Percentiles rank a stretch among this genome's conserved stretches.
Evolutionary conservation across 1,284 basidiomycete genomes (phyloP).

Genomic region (Cryptococcus sp.): DNA sequence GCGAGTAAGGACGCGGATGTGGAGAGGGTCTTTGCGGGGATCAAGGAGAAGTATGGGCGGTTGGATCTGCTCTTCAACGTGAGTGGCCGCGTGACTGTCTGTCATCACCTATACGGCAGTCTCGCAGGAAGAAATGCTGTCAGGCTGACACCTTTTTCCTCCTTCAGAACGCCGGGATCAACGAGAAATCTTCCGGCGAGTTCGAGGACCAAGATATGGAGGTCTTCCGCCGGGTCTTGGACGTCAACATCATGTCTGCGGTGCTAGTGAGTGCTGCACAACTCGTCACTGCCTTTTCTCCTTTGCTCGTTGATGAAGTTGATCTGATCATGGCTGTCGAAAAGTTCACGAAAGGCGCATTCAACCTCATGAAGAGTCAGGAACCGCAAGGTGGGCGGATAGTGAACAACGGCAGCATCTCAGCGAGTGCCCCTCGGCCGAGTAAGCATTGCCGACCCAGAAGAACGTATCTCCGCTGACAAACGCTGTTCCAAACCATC

Average conservation of each 20-base stretch:
- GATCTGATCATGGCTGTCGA: not conserved
- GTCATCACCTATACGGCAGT: too few species aligned
- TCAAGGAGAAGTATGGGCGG: slow-evolving; percentile 64
- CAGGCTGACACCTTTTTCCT: slow-evolving; percentile 59
- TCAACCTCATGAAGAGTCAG: slow-evolving; percentile 72
- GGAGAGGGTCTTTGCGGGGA: slow-evolving; percentile 60
- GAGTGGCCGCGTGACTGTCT: slow-evolving; percentile 28
- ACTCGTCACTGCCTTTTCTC: not conserved
- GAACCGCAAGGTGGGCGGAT: slow-evolving; percentile 74
- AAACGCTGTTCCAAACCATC: not conserved
- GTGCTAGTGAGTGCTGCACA: slow-evolving; percentile 57
- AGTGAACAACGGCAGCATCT: slow-evolving; percentile 80
- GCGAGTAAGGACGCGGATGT: slow-evolving; percentile 53
- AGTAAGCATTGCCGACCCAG: slow-evolving; percentile 21
- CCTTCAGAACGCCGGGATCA: slow-evolving; percentile 59
- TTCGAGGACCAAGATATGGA: slow-evolving; percentile 68
- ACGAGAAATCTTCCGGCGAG: slow-evolving; percentile 51
- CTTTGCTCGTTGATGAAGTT: not conserved
- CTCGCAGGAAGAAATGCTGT: too few species aligned
- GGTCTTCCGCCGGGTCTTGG: slow-evolving; percentile 65
- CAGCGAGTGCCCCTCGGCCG: slow-evolving; percentile 72
- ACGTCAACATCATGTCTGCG: slow-evolving; percentile 69
- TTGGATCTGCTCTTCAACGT: slow-evolving; percentile 79
- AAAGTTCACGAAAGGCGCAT: slow-evolving; percentile 70
- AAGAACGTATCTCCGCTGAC: not conserved